Evolutionary conservation across 768 basidiomycete species (phyloP), one percentile per base, ranked within the genome.

Genomic region (Termitomyces sp.): DNA sequence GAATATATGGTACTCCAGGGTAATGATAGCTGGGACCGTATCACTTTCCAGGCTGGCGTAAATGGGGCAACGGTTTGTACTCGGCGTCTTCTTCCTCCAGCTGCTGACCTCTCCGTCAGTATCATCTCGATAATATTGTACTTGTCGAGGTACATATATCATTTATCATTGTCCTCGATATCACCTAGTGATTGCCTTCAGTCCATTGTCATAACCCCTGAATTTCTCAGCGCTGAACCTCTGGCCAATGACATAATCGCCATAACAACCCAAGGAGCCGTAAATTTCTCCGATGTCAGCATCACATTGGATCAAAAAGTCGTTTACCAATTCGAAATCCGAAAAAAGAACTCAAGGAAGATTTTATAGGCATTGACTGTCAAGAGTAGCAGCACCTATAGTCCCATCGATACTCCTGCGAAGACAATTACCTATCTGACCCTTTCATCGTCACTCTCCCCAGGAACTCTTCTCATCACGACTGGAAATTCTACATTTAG

Each of bases 181-280:
- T 24, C 11, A 11, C 46, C 30, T 33, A 35, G 45, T 38, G 44
- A 6, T 33, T 10, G 8, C n/a, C 4, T 7, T 47, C 20, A 79
- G 76, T 63, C 66, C 38, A 79, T 83, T 57, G 65, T 76, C 50
- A 67, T 83, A 32, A 62, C 70, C 2, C 81, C 81, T 3, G 63
- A 77, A 57, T 76, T 83, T 62, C 68, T 83, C 60, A 78, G 77
- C 56, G 81, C 80, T 0, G 81, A 82, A 59, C 81, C 81, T 0
- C 58, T 83, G 10, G 72, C 71, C 6, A 76, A 70, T 62, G 76
- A 81, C 57, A 59, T 79, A 5, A 68, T 83, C 45, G 79, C 79
- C 6, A 73, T 82, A 18, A 82, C 81, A 3, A 77, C 78, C 1
- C 67, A 72, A 52, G 81, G 81, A 18, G 72, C 63, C 2, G 79